Percentiles rank a stretch among this genome's conserved stretches.
These are phyloP conservation scores for Clonostachys byssicola DNA, from an alignment of 2,329 filamentous ascomycete species.

Conservation along the genomic window DNA sequence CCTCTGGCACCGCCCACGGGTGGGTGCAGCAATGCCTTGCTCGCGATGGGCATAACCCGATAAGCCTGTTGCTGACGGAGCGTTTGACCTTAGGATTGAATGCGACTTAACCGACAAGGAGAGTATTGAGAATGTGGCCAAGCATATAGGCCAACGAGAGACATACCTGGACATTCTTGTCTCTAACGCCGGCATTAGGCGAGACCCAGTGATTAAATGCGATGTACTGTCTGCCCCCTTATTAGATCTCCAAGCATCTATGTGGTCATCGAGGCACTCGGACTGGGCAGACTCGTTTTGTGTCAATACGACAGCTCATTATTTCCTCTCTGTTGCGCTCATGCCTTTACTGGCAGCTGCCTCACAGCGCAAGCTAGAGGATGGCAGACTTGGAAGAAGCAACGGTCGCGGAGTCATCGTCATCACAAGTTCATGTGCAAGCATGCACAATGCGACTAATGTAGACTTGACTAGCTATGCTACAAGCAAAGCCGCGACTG, in stretches of 20 bases:
- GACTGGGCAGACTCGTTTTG: constrained; percentile 41
- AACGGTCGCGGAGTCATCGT: constrained; percentile 39
- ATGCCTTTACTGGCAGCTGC: constrained; percentile 36
- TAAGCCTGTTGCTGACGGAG: too few species aligned
- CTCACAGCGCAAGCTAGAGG: constrained; percentile 19
- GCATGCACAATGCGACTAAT: constrained; percentile 47
- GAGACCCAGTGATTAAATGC: constrained; percentile 35
- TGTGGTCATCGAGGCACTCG: constrained; percentile 35
- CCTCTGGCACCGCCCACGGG: constrained; percentile 31
- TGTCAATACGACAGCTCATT: constrained; percentile 44
- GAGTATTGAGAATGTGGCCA: constrained; percentile 24
- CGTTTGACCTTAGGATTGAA: constrained; percentile 12
- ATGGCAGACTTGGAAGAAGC: constrained; percentile 15
- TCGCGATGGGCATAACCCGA: not conserved
- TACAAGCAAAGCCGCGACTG: constrained; percentile 44
- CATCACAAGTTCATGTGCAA: constrained; percentile 46
- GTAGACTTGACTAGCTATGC: constrained; percentile 48
- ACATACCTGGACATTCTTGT: constrained; percentile 39
- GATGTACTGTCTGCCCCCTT: constrained; percentile 35
- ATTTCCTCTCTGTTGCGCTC: constrained; percentile 41
- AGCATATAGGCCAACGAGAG: constrained; percentile 23
- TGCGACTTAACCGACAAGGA: constrained; percentile 35
- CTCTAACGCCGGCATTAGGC: constrained; percentile 43
- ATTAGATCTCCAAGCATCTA: constrained; percentile 34
- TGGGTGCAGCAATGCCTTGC: constrained; percentile 9